These are phyloP conservation scores for Asterochloris sp. DNA, from an alignment of 139 green algal genomes.

Conservation along the genomic window DNA sequence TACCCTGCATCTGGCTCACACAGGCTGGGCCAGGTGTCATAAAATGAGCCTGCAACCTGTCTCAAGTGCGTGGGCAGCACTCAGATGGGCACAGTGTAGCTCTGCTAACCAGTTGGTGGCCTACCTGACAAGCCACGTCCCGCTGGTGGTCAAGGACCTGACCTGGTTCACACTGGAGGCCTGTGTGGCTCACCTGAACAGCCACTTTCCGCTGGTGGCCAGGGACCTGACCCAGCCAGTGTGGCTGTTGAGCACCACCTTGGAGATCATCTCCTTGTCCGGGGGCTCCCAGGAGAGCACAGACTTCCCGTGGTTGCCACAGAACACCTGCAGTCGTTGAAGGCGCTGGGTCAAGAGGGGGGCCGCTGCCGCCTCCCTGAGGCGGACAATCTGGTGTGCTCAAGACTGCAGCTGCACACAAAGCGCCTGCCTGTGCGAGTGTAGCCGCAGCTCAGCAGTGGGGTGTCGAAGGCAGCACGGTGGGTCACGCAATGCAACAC, in stretches of 20 bases:
- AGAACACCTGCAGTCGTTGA: constrained; percentile 38
- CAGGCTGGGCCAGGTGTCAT: too few relatives aligned
- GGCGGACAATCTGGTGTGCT: not conserved
- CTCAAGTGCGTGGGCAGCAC: too few relatives aligned
- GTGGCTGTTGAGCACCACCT: constrained; percentile 55
- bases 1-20: too few relatives aligned
- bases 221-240: constrained; percentile 68
- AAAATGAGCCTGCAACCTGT: too few relatives aligned
- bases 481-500: too few relatives aligned
- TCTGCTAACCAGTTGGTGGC: not conserved
- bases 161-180: not conserved
- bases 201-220: constrained; percentile 45
- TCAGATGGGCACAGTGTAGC: too few relatives aligned
- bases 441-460: too few relatives aligned
- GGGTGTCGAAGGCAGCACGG: too few relatives aligned
- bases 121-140: not conserved
- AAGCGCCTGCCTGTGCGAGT: too few relatives aligned
- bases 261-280: constrained; percentile 21
- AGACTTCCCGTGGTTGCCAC: constrained; percentile 53
- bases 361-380: not conserved
- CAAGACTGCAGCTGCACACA: too few relatives aligned
- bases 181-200: constrained; percentile 47
- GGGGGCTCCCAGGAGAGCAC: constrained; percentile 54
- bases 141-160: not conserved
- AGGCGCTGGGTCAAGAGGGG: not conserved